phyloP scores from a whole-genome alignment of 148 eudicot genomes.

The Rhododendron vialii region DNA sequence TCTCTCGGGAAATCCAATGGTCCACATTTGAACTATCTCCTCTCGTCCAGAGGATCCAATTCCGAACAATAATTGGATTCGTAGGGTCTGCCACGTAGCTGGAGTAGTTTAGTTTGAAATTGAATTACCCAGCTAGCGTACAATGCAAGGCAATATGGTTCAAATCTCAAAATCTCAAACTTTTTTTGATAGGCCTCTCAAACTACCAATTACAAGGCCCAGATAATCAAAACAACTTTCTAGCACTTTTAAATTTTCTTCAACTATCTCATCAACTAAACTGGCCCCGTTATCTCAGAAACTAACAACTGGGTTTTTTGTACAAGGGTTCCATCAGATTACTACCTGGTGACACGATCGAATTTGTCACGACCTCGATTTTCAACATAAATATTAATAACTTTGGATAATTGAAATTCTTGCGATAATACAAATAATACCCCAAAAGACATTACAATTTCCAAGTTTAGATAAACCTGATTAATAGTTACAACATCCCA shows the following conservation, averaged over 20 bases:
- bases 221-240: background rate
- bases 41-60: too few species aligned
- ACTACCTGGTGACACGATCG: slow-evolving; percentile 78
- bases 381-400: too few species aligned
- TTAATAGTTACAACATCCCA: too few species aligned
- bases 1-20: background rate
- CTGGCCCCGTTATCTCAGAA: background rate
- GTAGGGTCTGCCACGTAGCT: background rate
- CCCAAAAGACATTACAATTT: too few species aligned
- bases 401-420: too few species aligned
- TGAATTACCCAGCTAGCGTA: background rate
- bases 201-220: background rate
- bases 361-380: background rate
- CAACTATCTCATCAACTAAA: background rate
- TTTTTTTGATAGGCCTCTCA: too few species aligned
- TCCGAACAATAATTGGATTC: too few species aligned
- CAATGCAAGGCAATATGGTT: background rate
- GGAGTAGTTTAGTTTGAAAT: background rate
- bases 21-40: too few species aligned
- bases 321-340: background rate
- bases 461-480: too few species aligned
- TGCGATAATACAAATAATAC: too few species aligned
- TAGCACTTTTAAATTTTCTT: background rate
- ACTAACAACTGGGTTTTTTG: background rate
- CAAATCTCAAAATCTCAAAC: background rate